A percentile compares a stretch with the other conserved stretches of the same genome.
These are phyloP conservation scores for Aspergillus ochraceoroseus DNA, from an alignment of 2,329 filamentous ascomycete genomes.

Conservation along the genomic window DNA sequence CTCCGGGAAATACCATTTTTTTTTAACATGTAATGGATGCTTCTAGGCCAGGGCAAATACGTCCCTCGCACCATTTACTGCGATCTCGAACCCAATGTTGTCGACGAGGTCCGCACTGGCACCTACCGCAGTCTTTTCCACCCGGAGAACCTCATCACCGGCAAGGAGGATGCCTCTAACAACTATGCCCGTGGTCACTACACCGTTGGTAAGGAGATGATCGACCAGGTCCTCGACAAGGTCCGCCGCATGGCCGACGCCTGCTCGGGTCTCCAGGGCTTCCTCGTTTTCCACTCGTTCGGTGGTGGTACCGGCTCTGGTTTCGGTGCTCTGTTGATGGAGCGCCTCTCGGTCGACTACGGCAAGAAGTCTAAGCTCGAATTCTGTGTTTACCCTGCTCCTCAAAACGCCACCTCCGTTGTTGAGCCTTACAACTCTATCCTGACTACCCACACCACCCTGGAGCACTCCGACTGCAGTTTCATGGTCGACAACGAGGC, in stretches of 20 bases:
- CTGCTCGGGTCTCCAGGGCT: conserved; percentile 96
- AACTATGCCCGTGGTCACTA: conserved; percentile 99
- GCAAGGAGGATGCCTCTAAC: conserved; percentile 99
- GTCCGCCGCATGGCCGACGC: conserved; percentile 95
- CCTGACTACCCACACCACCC: conserved; percentile 95
- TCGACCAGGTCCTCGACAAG: conserved; percentile 96
- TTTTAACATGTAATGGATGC: conserved; percentile 13
- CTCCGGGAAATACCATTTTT: conserved; percentile 15
- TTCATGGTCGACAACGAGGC: conserved; percentile 99
- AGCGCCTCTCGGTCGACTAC: conserved; percentile 97
- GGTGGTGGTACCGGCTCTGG: conserved; percentile 98
- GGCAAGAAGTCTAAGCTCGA: conserved; percentile 99
- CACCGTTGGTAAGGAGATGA: conserved; percentile 98
- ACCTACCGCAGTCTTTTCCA: conserved; percentile 96
- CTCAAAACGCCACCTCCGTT: conserved; percentile 92
- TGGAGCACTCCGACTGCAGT: conserved; percentile 98
- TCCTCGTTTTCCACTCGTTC: conserved; percentile 99
- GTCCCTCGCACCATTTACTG: conserved; percentile 98
- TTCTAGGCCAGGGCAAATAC: conserved; percentile 93
- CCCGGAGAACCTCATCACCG: conserved; percentile 98
- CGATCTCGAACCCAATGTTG: conserved; percentile 99
- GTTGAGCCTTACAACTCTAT: conserved; percentile 99
- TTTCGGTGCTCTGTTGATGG: conserved; percentile 97
- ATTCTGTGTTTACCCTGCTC: conserved; percentile 98
- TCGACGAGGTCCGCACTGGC: conserved; percentile 98